Evolutionary conservation across 352 stramenopile species (phyloP), one percentile per base, ranked within the genome.

Genomic region (Phytophthora lateralis): DNA sequence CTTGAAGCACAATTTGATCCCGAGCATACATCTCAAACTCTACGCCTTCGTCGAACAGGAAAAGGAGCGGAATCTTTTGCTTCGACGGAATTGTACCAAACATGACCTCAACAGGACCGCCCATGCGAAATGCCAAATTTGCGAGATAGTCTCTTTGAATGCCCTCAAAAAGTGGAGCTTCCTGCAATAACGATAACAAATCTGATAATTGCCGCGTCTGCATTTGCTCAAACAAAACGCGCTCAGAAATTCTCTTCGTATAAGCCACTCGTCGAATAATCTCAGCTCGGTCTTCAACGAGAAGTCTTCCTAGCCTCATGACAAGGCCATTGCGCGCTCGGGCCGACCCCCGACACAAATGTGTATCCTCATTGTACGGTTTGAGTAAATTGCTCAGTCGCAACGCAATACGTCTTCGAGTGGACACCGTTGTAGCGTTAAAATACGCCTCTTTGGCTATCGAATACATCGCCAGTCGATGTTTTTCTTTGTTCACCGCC

Each of bases 251-350:
- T 4, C 55, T 43, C 8, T 67, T 78, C 4, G 52, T 60, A 46
- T 68, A 78, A 0, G 66, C 56, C 4, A 71, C 66, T 17, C 66
- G 70, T 27, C 70, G 70, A 43, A 76, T 58, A 14, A 68, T 51
- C 20, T 78, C 70, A 12, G 66, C 70, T n/a, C 66, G 70, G 44
- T 76, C 66, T 29, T 78, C 70, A 12, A 76, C 42, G 1, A 76
- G 45, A 30, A 75, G 42, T 18, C 70, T 63, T 4, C 60, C 56
- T 14, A 63, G 27, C 14, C 66, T 38, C 18, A 60, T 60, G 6
- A 76, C 42, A 18, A 76, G 26, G 1, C 39, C 53, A 24, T 37
- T 63, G 0, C 66, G 68, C 7, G 57, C 20, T 26, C 47, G 65
- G 7, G 45, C 32, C 18, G 45, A 56, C 2, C 30, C 47, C 8